phyloP scores from a whole-genome alignment of 352 stramenopile species.

The Halophytophthora batemanensis region DNA sequence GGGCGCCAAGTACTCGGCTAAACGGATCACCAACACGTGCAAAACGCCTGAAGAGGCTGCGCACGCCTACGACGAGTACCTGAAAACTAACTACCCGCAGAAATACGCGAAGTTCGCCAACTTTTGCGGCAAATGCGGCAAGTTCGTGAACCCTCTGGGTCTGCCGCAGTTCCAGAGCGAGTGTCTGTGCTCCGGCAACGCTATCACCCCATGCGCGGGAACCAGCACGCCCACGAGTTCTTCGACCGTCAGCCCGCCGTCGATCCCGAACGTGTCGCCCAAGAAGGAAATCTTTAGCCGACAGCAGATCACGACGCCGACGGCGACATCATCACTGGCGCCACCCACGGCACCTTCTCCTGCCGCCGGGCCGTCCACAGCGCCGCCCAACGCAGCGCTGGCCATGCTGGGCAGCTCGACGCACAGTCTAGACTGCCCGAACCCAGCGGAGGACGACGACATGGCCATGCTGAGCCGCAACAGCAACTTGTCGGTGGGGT shows the following conservation, averaged over 20 bases:
- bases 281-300: constrained; percentile 39
- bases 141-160: constrained; percentile 80
- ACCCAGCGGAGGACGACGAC: constrained; percentile 34
- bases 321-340: constrained; percentile 20
- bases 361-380: constrained; percentile 15
- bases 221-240: constrained; percentile 18
- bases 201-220: constrained; percentile 14
- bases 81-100: constrained; percentile 76
- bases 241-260: constrained; percentile 3
- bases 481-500: constrained; percentile 69
- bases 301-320: constrained; percentile 34
- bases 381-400: constrained; percentile 4
- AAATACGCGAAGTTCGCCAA: constrained; percentile 88
- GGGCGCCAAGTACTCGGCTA: constrained; percentile 87
- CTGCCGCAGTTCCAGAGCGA: constrained; percentile 72
- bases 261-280: constrained; percentile 18
- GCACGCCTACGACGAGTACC: constrained; percentile 77
- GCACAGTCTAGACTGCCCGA: constrained; percentile 30
- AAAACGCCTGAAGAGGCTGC: constrained; percentile 85
- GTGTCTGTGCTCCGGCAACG: constrained; percentile 45
- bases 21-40: constrained; percentile 87
- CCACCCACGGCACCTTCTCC: constrained; percentile 32
- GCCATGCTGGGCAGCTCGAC: constrained; percentile 25
- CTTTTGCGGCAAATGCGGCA: constrained; percentile 78
- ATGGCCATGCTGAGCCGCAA: constrained; percentile 28